phyloP scores from a whole-genome alignment of 176 grass and related monocot genomes.

The Avena sativa region DNA sequence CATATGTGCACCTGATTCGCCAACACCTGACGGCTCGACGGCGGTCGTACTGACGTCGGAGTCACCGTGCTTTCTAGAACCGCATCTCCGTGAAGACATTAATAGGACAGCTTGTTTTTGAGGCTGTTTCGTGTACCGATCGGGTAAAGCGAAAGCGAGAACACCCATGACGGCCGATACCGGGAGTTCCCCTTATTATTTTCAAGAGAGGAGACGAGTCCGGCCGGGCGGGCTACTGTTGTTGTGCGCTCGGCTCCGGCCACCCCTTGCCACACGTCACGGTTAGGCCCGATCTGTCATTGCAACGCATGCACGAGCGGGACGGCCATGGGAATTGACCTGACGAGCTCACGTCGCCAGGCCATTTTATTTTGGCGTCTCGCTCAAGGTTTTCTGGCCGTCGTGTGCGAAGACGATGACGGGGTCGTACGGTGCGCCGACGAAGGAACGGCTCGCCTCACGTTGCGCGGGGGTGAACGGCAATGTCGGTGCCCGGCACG shows the following conservation, averaged over 20 bases:
- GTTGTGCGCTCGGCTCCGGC: background rate
- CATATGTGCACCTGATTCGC: background rate
- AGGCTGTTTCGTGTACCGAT: background rate
- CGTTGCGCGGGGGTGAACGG: background rate
- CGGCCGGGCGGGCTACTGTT: background rate
- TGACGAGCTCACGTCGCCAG: no score
- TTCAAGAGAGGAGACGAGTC: background rate
- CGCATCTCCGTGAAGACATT: background rate
- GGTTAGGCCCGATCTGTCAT: background rate
- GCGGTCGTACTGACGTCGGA: slow-evolving; percentile 17
- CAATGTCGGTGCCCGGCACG: background rate
- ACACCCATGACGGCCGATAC: no score
- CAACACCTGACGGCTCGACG: background rate
- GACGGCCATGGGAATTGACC: no score
- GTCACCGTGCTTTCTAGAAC: slow-evolving; percentile 39
- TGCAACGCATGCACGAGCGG: background rate
- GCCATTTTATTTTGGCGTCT: no score
- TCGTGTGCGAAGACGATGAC: background rate
- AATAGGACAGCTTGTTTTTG: background rate
- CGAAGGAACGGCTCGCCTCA: background rate
- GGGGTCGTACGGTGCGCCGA: background rate
- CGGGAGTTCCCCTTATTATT: background rate
- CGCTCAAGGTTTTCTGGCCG: background rate
- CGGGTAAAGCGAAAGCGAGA: background rate
- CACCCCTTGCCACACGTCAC: slow-evolving; percentile 32